Evolutionary conservation across 495 filamentous ascomycete species (phyloP).

Genomic region (Aspergillus steynii): DNA sequence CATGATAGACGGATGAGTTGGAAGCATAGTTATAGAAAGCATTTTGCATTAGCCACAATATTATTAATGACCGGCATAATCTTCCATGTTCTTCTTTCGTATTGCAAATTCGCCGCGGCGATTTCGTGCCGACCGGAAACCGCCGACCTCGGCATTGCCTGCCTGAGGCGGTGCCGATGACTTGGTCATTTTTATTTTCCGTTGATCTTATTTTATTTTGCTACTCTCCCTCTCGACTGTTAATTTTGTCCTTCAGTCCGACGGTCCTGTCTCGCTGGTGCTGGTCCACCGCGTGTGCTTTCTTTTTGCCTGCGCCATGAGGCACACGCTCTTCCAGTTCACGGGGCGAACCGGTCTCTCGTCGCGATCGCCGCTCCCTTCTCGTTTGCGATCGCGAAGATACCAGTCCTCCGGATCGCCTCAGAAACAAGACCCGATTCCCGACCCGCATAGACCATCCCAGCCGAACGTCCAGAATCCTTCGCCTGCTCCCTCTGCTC

Average conservation of each 20-base stretch:
- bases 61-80: slow-evolving; percentile 9
- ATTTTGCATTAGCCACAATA: neutral
- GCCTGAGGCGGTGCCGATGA: neutral
- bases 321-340: slow-evolving; percentile 16
- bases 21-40: neutral
- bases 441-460: slow-evolving; percentile 10
- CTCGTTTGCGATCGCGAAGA: slow-evolving; percentile 29
- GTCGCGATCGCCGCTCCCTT: slow-evolving; percentile 22
- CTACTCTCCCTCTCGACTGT: slow-evolving; percentile 4
- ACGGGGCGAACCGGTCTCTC: slow-evolving; percentile 20
- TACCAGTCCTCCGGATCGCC: slow-evolving; percentile 24
- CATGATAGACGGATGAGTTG: slow-evolving; percentile 22
- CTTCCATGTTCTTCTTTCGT: neutral
- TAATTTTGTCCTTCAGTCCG: neutral
- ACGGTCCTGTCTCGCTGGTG: neutral
- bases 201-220: neutral
- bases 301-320: slow-evolving; percentile 14
- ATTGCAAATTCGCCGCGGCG: neutral
- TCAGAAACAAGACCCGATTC: slow-evolving; percentile 8
- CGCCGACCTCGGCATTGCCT: slow-evolving; percentile 21
- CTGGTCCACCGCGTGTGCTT: neutral
- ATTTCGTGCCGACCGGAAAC: slow-evolving; percentile 15
- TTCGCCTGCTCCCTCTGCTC: neutral
- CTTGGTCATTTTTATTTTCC: slow-evolving; percentile 1
- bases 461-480: neutral